phyloP scores from a whole-genome alignment of 768 basidiomycete genomes.

The Pleurotus pulmonarius region DNA sequence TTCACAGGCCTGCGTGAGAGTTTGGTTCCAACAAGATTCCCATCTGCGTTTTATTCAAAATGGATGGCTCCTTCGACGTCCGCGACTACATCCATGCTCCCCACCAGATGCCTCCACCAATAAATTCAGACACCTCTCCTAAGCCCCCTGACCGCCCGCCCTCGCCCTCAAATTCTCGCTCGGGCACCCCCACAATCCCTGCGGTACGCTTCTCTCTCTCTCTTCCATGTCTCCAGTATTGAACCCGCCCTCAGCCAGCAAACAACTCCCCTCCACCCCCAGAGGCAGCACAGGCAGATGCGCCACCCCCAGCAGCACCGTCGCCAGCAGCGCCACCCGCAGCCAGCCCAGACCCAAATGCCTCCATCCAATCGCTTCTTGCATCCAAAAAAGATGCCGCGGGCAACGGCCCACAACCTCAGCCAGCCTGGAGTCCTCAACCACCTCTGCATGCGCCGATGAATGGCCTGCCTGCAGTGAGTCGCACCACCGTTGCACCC shows the following conservation, averaged over 20 bases:
- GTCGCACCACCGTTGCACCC: slow-evolving; percentile 12
- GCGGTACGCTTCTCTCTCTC: slow-evolving; percentile 18
- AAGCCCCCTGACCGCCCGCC: background rate
- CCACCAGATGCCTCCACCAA: background rate
- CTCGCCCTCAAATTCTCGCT: slow-evolving; percentile 15
- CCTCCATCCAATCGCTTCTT: slow-evolving; percentile 48
- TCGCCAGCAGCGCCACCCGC: slow-evolving; percentile 17
- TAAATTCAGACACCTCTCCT: background rate
- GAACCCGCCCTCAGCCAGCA: slow-evolving; percentile 17
- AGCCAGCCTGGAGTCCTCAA: slow-evolving; percentile 31
- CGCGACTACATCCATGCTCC: slow-evolving; percentile 5
- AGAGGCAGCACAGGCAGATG: slow-evolving; percentile 11
- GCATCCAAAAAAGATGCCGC: slow-evolving; percentile 43
- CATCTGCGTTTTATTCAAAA: slow-evolving; percentile 7
- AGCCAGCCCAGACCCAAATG: slow-evolving; percentile 36
- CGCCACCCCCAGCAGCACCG: slow-evolving; percentile 22
- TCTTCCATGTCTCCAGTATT: slow-evolving; percentile 18
- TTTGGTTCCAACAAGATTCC: slow-evolving; percentile 6
- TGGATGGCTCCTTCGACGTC: slow-evolving; percentile 7
- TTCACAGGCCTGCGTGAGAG: slow-evolving; percentile 9
- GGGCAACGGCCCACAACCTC: slow-evolving; percentile 34
- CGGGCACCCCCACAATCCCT: slow-evolving; percentile 13
- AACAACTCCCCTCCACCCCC: slow-evolving; percentile 22
- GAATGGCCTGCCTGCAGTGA: slow-evolving; percentile 23
- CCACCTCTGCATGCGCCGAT: slow-evolving; percentile 22